Evolutionary conservation across 2,329 filamentous ascomycete genomes (phyloP).

Genomic region (Teratosphaeria destructans): DNA sequence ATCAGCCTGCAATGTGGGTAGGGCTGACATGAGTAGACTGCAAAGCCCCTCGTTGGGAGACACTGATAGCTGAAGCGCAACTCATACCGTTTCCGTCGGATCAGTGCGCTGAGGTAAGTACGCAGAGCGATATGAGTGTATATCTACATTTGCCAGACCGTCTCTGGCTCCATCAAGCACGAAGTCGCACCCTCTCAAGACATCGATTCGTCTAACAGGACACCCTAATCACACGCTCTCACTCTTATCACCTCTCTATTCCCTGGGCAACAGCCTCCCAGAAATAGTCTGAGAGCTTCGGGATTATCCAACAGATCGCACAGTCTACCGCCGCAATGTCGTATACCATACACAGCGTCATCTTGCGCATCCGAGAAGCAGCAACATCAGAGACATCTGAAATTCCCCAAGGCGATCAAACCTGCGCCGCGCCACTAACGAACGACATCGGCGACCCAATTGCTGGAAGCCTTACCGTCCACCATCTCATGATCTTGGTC

Average conservation of each 20-base stretch:
- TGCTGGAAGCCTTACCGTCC: constrained; percentile 8
- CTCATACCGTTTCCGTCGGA: background rate
- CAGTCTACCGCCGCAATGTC: background rate
- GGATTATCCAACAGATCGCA: too few relatives aligned
- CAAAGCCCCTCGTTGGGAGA: background rate
- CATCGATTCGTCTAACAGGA: too few relatives aligned
- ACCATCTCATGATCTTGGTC: constrained; percentile 11
- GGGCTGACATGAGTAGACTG: background rate
- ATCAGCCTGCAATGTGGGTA: background rate
- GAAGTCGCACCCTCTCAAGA: background rate
- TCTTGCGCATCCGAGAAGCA: background rate
- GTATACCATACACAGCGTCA: background rate
- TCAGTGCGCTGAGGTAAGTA: background rate
- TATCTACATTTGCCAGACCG: background rate
- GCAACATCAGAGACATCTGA: background rate
- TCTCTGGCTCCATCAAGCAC: background rate
- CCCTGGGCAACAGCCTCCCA: too few relatives aligned
- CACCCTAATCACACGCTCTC: too few relatives aligned
- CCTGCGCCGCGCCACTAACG: constrained; percentile 8
- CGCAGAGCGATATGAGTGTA: background rate
- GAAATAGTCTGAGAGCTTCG: too few relatives aligned
- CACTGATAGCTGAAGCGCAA: background rate
- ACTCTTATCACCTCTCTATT: too few relatives aligned
- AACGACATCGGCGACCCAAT: constrained; percentile 7
- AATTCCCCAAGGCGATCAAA: constrained; percentile 1